Conservation (phyloP, 2,329 filamentous ascomycete genomes). For the Cladobotryum protrusum region DNA sequence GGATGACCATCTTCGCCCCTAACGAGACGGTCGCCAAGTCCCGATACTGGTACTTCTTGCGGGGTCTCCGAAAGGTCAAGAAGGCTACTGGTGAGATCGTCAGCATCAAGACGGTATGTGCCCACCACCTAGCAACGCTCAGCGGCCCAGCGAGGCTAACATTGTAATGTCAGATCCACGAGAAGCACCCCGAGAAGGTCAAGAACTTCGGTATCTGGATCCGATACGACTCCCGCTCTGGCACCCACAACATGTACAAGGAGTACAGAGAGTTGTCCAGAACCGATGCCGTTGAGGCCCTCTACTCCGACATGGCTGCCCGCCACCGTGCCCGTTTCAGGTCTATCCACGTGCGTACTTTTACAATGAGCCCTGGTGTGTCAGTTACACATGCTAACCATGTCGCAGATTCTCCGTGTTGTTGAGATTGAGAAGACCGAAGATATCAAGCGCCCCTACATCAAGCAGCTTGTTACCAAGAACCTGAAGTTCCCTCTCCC, state of each 20-base stretch:
- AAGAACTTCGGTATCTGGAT: slow-evolving; percentile 99
- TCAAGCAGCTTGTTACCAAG: slow-evolving; percentile 97
- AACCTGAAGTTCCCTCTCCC: slow-evolving; percentile 96
- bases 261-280: slow-evolving; percentile 99
- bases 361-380: not conserved
- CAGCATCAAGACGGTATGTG: slow-evolving; percentile 79
- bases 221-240: slow-evolving; percentile 98
- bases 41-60: slow-evolving; percentile 99
- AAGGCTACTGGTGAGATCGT: slow-evolving; percentile 99
- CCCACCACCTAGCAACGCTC: not conserved
- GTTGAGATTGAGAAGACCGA: slow-evolving; percentile 93
- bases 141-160: slow-evolving; percentile 8
- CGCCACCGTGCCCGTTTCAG: slow-evolving; percentile 95
- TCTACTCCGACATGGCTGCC: slow-evolving; percentile 99
- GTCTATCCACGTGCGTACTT: slow-evolving; percentile 83
- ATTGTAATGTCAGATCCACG: slow-evolving; percentile 62
- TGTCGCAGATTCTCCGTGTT: slow-evolving; percentile 83
- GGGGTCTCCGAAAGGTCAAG: slow-evolving; percentile 99
- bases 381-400: too few species aligned
- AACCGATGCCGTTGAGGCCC: slow-evolving; percentile 87
- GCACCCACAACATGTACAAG: slow-evolving; percentile 99
- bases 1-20: slow-evolving; percentile 99
- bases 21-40: slow-evolving; percentile 99
- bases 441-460: slow-evolving; percentile 96
- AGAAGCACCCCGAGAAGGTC: slow-evolving; percentile 99